Conservation (phyloP, 2,329 filamentous ascomycete genomes). For the Colletotrichum sidae region DNA sequence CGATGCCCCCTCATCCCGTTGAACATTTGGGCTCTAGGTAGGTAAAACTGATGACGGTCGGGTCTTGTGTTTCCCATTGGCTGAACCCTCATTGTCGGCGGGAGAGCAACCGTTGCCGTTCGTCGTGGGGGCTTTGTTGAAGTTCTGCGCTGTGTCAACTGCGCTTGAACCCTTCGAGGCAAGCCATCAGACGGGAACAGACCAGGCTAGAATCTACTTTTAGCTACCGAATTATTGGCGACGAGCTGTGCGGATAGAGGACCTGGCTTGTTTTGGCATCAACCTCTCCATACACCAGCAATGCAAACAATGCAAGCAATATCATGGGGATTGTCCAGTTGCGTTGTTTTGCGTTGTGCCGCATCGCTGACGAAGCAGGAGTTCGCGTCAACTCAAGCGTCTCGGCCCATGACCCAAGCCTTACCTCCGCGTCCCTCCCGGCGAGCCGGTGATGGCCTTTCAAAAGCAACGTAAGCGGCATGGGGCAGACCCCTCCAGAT, state of each 20-base stretch:
- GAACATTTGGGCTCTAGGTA: background rate
- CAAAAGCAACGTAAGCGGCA: slow-evolving; percentile 23
- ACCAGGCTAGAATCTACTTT: slow-evolving; percentile 6
- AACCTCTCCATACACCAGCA: background rate
- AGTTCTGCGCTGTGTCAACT: slow-evolving; percentile 11
- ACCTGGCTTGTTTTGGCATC: background rate
- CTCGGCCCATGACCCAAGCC: too few relatives aligned
- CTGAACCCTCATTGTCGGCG: slow-evolving; percentile 3
- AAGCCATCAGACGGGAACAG: slow-evolving; percentile 25
- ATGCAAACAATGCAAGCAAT: background rate
- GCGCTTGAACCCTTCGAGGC: slow-evolving; percentile 21
- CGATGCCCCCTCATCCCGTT: slow-evolving; percentile 13
- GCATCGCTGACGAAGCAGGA: too few relatives aligned
- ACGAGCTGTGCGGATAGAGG: background rate
- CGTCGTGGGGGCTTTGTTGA: slow-evolving; percentile 11
- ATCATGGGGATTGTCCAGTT: too few relatives aligned
- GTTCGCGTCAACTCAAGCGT: too few relatives aligned
- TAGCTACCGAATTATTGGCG: slow-evolving; percentile 5
- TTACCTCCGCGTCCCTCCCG: background rate
- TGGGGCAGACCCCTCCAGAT: slow-evolving; percentile 14
- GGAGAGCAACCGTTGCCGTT: slow-evolving; percentile 3
- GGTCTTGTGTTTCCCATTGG: background rate
- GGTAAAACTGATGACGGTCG: too few relatives aligned
- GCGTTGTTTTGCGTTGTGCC: too few relatives aligned
- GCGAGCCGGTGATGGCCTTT: slow-evolving; percentile 9